Conservation (phyloP, 306 rosid species). For the Acacia crassicarpa region DNA sequence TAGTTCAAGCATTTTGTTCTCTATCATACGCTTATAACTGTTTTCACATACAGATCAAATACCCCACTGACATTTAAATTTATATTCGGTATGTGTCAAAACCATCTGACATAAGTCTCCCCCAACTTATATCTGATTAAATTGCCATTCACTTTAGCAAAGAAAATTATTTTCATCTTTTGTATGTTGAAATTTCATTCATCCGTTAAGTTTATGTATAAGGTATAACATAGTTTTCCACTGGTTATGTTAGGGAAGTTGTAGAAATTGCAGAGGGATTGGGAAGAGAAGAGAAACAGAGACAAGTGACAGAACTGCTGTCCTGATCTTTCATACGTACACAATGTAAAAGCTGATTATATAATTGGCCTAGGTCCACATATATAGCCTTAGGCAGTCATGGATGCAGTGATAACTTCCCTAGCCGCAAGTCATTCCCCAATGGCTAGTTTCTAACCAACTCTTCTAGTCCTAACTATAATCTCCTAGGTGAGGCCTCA, state of each 20-base stretch:
- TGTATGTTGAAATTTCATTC: neutral
- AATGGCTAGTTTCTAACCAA: too few species aligned
- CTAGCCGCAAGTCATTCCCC: too few species aligned
- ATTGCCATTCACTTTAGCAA: neutral
- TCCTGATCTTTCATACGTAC: too few species aligned
- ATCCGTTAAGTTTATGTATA: neutral
- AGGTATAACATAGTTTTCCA: neutral
- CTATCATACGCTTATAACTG: neutral
- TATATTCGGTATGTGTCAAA: neutral
- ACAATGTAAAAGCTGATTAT: too few species aligned
- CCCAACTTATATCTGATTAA: neutral
- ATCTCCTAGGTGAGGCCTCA: too few species aligned
- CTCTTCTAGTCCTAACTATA: too few species aligned
- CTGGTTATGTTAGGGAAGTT: neutral
- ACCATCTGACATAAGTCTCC: neutral
- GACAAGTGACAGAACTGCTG: too few species aligned
- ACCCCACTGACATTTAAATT: neutral
- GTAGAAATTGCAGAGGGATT: too few species aligned
- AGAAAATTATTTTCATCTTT: neutral
- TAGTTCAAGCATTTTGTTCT: neutral
- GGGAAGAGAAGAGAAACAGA: too few species aligned
- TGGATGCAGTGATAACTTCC: too few species aligned
- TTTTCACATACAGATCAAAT: neutral
- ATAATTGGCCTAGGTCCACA: too few species aligned
- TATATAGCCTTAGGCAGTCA: too few species aligned